Conservation (phyloP, 805 yeast genomes). For the Candida pini region DNA sequence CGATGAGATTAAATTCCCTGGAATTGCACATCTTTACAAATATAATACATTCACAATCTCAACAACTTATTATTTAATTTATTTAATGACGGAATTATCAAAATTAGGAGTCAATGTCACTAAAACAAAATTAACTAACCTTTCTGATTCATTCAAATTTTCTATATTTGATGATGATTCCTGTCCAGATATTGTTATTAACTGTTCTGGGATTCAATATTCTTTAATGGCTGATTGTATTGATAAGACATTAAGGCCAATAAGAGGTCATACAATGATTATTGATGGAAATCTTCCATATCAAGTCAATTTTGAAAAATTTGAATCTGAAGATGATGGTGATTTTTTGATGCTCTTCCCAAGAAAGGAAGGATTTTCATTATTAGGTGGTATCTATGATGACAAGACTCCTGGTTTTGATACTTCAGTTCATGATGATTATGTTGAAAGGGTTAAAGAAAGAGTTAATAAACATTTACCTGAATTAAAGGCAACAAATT, state of each 20-base stretch:
- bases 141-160: slow-evolving; percentile 39
- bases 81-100: slow-evolving; percentile 39
- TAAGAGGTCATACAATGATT: slow-evolving; percentile 55
- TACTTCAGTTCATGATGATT: slow-evolving; percentile 37
- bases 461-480: slow-evolving; percentile 47
- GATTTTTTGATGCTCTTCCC: slow-evolving; percentile 60
- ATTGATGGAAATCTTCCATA: slow-evolving; percentile 40
- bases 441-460: slow-evolving; percentile 38
- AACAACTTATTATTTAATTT: slow-evolving; percentile 51
- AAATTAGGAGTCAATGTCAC: slow-evolving; percentile 40
- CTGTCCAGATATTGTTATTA: slow-evolving; percentile 41
- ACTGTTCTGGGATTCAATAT: slow-evolving; percentile 51
- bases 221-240: slow-evolving; percentile 41
- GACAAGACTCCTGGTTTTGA: slow-evolving; percentile 17
- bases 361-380: slow-evolving; percentile 60
- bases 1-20: slow-evolving; percentile 29
- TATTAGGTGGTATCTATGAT: slow-evolving; percentile 50
- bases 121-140: slow-evolving; percentile 36
- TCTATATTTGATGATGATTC: slow-evolving; percentile 8
- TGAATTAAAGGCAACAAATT: slow-evolving; percentile 43
- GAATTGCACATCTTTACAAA: slow-evolving; percentile 30
- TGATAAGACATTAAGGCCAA: slow-evolving; percentile 43
- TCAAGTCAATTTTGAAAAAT: slow-evolving; percentile 30
- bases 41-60: slow-evolving; percentile 54
- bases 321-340: slow-evolving; percentile 26